Base-by-base conservation (phyloP, 495 filamentous ascomycete genomes). In the Daldinia grandis region DNA sequence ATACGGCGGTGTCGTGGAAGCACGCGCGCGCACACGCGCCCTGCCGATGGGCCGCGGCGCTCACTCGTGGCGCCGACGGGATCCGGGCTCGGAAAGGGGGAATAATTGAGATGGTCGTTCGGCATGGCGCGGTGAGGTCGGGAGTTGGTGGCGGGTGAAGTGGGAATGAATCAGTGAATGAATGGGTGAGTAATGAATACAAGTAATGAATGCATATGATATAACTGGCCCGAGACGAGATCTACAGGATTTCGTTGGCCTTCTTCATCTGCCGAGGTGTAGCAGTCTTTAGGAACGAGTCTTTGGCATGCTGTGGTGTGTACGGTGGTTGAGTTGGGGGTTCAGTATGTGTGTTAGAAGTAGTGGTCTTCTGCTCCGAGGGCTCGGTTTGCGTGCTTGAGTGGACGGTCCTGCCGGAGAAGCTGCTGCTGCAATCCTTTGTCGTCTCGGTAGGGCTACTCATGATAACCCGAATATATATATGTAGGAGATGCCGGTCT, bases 221-320 rank as follows among this genome's bases (percentile, higher is more conserved):
- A 47, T 21, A 47, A 19, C 40, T 4, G n/a, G 38, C 15, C 15
- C n/a, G 47, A 50, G 17, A 12, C 5, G 24, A 31, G 15, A 2
- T 28, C 62, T 69, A 80, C n/a, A 77, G 62, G 33, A 76, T 74
- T 49, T 78, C 78, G 54, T 81, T 81, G 6, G 74, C 76, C 42
- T 64, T 64, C 53, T 66, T 80, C 73, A 84, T 84, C 12, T 56
- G 47, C 7, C 64, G 64, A 7, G 80, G 67, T 6, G 81, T 81
- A 15, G 81, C 76, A 0, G 83, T 84, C 64, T 69, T 78, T 17
- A 83, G 65, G 68, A 79, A 80, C n/a, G 82, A 78, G 6, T 72
- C 58, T 6, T 71, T 78, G 4, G 84, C 80, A 51, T 86, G 80
- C 1, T 76, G 78, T 24, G 83, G 84, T 4, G 64, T 68, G 59